Conservation (phyloP, 2,329 filamentous ascomycete species). For the Blastomyces percursus region DNA sequence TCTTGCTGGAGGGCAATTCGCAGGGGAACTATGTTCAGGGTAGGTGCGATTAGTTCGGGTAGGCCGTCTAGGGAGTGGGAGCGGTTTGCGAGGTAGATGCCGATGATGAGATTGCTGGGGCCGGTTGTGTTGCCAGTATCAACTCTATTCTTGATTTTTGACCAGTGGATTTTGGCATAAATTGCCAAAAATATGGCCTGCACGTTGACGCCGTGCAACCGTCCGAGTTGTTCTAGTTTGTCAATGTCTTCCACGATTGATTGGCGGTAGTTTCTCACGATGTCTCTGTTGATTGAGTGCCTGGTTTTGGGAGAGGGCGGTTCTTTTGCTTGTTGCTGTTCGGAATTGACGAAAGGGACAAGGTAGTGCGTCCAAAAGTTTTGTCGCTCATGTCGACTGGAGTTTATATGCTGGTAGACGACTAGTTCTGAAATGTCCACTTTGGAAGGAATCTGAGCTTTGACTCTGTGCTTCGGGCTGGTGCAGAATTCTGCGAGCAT, state of each 20-base stretch:
- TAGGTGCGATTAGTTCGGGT: conserved; percentile 51
- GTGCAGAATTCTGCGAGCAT: conserved; percentile 39
- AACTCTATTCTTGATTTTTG: neutral
- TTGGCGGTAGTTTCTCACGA: conserved; percentile 36
- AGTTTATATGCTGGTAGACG: conserved; percentile 22
- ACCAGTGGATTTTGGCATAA: conserved; percentile 38
- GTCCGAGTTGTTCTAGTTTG: conserved; percentile 34
- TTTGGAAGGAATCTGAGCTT: conserved; percentile 11
- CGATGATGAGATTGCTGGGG: conserved; percentile 48
- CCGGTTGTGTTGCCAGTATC: neutral
- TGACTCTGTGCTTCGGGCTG: conserved; percentile 9
- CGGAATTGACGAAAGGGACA: neutral
- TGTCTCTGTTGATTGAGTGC: conserved; percentile 11
- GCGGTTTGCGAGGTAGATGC: conserved; percentile 75
- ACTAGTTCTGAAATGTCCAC: conserved; percentile 35
- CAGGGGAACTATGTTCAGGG: conserved; percentile 68
- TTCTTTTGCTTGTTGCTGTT: neutral
- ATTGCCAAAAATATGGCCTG: conserved; percentile 68
- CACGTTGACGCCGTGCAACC: conserved; percentile 49
- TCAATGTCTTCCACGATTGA: conserved; percentile 35
- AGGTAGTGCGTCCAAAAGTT: conserved; percentile 39
- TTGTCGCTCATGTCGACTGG: conserved; percentile 23
- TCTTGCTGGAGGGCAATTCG: conserved; percentile 35
- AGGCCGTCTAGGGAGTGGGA: conserved; percentile 42
- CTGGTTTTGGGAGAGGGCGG: neutral